Evolutionary conservation across 352 stramenopile species (phyloP), one percentile per base, ranked within the genome.

Genomic region (Globisporangium lucens): DNA sequence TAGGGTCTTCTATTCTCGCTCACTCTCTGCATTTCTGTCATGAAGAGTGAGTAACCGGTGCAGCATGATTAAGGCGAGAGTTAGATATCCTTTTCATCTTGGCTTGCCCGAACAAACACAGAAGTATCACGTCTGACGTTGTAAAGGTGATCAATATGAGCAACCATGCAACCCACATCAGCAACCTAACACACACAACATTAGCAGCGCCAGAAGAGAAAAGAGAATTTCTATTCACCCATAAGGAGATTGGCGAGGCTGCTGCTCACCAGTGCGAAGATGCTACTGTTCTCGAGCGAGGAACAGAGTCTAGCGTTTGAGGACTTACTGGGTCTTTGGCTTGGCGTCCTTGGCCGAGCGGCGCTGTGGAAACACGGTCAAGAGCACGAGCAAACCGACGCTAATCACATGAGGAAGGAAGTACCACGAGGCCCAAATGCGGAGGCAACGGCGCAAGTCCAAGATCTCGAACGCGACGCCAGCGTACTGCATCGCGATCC

Each of bases 401-500:
- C 77, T 79, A 43, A 92, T 65, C 56, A 89, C 17, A 51, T 94
- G 86, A 24, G 88, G 88, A 12, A 93, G 69, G 69, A 91, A 95
- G 71, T 92, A 93, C 83, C 87, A 93, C 30, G 82, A 90, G 38
- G 71, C 75, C 88, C 88, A 95, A 65, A 94, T 89, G 46, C 71
- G 73, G 8, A 94, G 63, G 65, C 84, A 93, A 61, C 88, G 83
- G 56, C 70, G 84, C 63, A 95, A 74, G 47, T 94, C 82, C 22
- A 94, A 70, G 66, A 94, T 92, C 71, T 93, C 86, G 61, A 95
- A 95, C 20, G 88, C 87, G 49, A 94, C 73, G 41, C 86, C 88
- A n/a, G 77, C 82, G 74, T 95, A 95, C 70, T 95, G 86, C 84
- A 95, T 93, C 52, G 81, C 82, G 15, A 92, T 70, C 88, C 88